These are phyloP conservation scores for Saturnispora ahearnii DNA, from an alignment of 805 yeast species.

Conservation along the genomic window DNA sequence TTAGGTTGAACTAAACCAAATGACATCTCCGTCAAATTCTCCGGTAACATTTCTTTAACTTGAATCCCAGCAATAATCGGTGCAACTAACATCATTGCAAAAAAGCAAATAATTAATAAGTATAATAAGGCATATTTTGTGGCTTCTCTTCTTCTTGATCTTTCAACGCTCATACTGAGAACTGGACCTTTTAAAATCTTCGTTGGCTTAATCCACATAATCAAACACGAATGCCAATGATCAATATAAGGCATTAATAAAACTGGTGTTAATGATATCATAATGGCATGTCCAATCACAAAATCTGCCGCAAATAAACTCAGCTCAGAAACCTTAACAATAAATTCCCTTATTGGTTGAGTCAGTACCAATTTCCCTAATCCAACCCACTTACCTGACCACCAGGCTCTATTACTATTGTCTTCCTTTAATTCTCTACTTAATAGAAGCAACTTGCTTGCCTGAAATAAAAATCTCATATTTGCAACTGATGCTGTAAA, in stretches of 20 bases:
- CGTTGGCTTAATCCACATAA: conserved; percentile 41
- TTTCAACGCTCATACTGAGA: conserved; percentile 31
- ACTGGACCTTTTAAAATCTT: conserved; percentile 32
- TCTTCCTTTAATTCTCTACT: conserved; percentile 37
- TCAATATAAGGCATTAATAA: conserved; percentile 40
- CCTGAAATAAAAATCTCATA: conserved; percentile 30
- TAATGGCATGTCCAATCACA: conserved; percentile 34
- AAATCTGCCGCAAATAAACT: conserved; percentile 41
- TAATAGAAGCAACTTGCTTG: conserved; percentile 26
- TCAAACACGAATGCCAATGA: conserved; percentile 39
- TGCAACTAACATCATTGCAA: conserved; percentile 34
- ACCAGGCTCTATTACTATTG: conserved; percentile 39
- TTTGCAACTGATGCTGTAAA: conserved; percentile 31
- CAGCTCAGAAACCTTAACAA: conserved; percentile 38
- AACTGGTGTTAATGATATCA: conserved; percentile 32
- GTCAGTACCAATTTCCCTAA: conserved; percentile 29
- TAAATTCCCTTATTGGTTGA: conserved; percentile 39
- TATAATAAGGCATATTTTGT: conserved; percentile 40
- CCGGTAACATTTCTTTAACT: conserved; percentile 14
- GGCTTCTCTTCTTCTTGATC: conserved; percentile 34
- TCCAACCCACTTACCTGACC: conserved; percentile 43
- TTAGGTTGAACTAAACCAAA: conserved; percentile 49
- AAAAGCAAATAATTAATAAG: conserved; percentile 31
- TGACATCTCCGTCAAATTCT: conserved; percentile 8
- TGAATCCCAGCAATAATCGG: conserved; percentile 35